Percentiles rank a stretch among this genome's conserved stretches.
phyloP scores from a whole-genome alignment of 257 asterid species.

The Solanum pinnatisectum region DNA sequence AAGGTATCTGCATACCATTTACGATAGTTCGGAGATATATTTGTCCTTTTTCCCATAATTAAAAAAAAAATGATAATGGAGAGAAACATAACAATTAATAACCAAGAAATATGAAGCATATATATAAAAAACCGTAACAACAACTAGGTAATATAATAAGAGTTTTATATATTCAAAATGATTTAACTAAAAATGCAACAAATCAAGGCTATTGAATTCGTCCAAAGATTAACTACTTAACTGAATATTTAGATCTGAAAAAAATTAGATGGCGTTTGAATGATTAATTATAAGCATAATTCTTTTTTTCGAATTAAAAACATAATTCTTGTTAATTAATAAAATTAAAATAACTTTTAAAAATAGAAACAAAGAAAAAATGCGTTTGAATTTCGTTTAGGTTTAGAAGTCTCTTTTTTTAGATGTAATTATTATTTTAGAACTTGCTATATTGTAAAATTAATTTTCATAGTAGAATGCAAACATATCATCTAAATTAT shows the following conservation, averaged over 20 bases:
- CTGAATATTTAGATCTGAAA: background rate
- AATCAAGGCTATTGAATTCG: background rate
- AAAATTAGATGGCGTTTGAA: background rate
- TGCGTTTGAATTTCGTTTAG: background rate
- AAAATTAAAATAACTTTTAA: too few species aligned
- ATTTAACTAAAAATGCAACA: background rate
- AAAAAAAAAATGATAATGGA: too few species aligned
- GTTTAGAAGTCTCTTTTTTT: background rate
- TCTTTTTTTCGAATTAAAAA: background rate
- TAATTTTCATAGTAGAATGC: too few species aligned
- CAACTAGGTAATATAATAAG: background rate
- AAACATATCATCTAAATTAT: too few species aligned
- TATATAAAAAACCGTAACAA: too few species aligned
- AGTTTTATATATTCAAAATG: background rate
- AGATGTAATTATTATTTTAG: background rate
- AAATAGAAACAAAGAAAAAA: too few species aligned
- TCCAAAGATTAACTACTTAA: background rate
- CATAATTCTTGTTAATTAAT: background rate
- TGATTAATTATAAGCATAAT: background rate
- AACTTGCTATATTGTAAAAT: background rate
- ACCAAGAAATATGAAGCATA: too few species aligned
- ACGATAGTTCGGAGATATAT: too few species aligned
- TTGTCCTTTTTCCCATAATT: too few species aligned
- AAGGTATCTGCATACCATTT: too few species aligned
- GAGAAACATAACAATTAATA: too few species aligned